Base-by-base conservation (phyloP, 2,329 filamentous ascomycete genomes). In the Beauveria pseudobassiana region DNA sequence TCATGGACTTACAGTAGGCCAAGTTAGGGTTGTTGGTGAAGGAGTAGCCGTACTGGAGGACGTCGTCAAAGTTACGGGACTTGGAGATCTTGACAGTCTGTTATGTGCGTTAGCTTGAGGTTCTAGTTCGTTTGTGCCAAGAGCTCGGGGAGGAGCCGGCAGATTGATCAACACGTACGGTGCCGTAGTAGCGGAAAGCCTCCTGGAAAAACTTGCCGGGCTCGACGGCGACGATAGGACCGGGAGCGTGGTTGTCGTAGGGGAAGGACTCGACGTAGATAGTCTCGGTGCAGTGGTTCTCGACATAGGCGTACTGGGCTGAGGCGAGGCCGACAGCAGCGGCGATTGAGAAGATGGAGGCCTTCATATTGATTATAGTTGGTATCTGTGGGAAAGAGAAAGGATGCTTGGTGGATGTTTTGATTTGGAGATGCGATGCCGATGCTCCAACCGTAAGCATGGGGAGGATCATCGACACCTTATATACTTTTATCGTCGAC, bases 11-110 rank as follows among this genome's bases (percentile, higher is more conserved):
- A 76, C 74, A 78, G 69, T 77, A 78, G 58, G 71, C 73, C 43
- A 73, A 72, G 68, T 76, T 64, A 5, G 73, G 72, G 65, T 70
- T 71, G 2, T 62, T 57, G 53, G 66, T 66, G 64, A 75, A 77
- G 0, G 75, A 77, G 67, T 78, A 78, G 52, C 76, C 76, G 63
- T 77, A 74, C 70, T 77, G 77, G 5, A 78, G 71, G 1, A 75
- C 75, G 26, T 53, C 65, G 55, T 63, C 64, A 7, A 78, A 71
- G 24, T 71, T 73, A 69, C 69, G 74, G 64, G 68, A 73, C 45
- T 66, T 76, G 40, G 72, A 74, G 59, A 78, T 69, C 70, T 78
- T 78, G 51, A 78, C 66, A 54, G 76, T 77, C 75, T 76, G n/a
- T 16, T 3, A 18, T 28, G n/a, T 28, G 28, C 28, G 54, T 58